Conservation (phyloP, 2,329 filamentous ascomycete species). For the Curvularia sp. region DNA sequence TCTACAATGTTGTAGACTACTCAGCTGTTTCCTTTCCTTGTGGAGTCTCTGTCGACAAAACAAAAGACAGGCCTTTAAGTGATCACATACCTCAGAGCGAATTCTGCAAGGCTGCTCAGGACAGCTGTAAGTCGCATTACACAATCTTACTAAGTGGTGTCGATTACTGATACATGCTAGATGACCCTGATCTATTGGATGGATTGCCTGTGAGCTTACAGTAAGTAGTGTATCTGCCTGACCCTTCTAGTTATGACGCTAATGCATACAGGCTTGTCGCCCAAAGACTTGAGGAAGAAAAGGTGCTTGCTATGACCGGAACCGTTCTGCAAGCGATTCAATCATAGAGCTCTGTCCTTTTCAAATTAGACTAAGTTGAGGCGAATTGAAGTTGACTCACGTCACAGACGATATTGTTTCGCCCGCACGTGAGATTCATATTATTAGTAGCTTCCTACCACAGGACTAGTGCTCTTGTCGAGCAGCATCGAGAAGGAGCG, state of each 20-base stretch:
- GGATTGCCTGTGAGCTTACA: constrained; percentile 56
- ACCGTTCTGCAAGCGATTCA: constrained; percentile 43
- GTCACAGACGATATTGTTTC: not conserved
- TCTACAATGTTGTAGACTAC: constrained; percentile 60
- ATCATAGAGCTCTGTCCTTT: not conserved
- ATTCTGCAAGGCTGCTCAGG: constrained; percentile 50
- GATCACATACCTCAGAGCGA: constrained; percentile 46
- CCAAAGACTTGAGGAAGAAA: constrained; percentile 53
- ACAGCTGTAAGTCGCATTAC: constrained; percentile 52
- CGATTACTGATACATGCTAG: constrained; percentile 26
- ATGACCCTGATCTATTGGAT: constrained; percentile 50
- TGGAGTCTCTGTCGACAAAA: constrained; percentile 51
- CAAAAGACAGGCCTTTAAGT: constrained; percentile 42
- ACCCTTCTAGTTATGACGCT: not conserved
- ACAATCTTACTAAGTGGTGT: too few species aligned
- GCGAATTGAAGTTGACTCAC: not conserved
- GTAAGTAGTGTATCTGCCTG: constrained; percentile 21
- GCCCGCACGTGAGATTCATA: not conserved
- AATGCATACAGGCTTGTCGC: constrained; percentile 43
- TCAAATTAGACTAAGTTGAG: not conserved
- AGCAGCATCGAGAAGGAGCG: constrained; percentile 9
- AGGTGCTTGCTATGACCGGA: constrained; percentile 52
- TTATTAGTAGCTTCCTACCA: not conserved
- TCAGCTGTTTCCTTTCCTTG: constrained; percentile 55
- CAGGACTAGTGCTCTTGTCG: not conserved